Evolutionary conservation across 441 rosid genomes (phyloP).

Genomic region (Raphanus hybrid): DNA sequence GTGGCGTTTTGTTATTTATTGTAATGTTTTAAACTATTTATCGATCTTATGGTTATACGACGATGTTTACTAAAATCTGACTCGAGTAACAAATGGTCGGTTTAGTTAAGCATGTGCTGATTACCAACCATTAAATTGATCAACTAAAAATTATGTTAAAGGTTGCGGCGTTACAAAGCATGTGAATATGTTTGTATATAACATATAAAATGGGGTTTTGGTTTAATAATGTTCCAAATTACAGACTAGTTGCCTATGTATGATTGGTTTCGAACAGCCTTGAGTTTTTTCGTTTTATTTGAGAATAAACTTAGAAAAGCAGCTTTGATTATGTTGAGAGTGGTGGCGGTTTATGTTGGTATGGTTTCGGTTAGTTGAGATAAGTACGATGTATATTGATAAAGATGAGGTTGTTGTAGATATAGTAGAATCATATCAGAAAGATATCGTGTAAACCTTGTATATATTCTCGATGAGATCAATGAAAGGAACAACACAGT

Average conservation of each 20-base stretch:
- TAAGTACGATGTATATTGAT: too few relatives aligned
- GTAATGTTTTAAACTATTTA: neutral
- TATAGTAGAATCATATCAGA: too few relatives aligned
- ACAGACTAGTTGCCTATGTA: conserved; percentile 16
- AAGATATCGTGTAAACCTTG: too few relatives aligned
- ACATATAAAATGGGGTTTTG: conserved; percentile 23
- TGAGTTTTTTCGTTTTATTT: conserved; percentile 36
- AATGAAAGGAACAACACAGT: too few relatives aligned
- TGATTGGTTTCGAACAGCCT: conserved; percentile 30
- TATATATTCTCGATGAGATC: too few relatives aligned
- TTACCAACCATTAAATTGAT: neutral
- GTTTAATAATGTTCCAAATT: conserved; percentile 26
- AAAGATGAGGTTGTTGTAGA: too few relatives aligned
- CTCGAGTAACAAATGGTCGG: neutral
- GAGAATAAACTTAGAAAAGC: conserved; percentile 2
- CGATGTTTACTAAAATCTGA: neutral
- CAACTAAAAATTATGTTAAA: neutral
- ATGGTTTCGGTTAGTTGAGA: too few relatives aligned
- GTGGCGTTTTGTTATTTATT: conserved; percentile 32
- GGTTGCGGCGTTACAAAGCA: conserved; percentile 41
- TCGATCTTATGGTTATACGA: neutral
- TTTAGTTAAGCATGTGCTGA: neutral
- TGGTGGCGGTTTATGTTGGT: too few relatives aligned
- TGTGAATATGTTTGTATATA: conserved; percentile 25
- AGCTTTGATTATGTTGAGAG: conserved; percentile 31